These are phyloP conservation scores for Hibiscus tridactylites DNA, from an alignment of 345 rosid species.

Conservation along the genomic window DNA sequence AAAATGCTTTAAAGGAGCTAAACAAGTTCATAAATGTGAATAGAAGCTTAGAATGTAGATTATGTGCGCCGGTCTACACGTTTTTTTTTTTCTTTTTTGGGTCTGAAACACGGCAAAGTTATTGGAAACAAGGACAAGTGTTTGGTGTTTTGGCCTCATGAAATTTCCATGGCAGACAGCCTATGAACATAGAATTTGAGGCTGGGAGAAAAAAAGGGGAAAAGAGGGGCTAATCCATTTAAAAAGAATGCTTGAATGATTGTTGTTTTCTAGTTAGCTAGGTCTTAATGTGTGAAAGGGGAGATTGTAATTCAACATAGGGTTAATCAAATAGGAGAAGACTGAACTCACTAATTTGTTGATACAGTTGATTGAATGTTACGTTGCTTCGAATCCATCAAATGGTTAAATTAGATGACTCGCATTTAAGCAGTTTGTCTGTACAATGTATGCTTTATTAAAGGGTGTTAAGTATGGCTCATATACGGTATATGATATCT, in stretches of 20 bases:
- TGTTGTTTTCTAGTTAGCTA: background rate
- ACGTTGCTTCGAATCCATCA: background rate
- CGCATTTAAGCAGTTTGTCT: no score
- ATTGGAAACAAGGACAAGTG: background rate
- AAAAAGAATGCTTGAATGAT: background rate
- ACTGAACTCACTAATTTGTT: background rate
- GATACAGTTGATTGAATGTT: background rate
- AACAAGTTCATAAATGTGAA: conserved; percentile 10
- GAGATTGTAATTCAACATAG: background rate
- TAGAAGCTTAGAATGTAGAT: background rate
- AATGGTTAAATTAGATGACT: background rate
- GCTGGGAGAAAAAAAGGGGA: background rate
- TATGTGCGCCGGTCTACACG: background rate
- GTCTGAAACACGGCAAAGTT: background rate
- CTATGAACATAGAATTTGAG: background rate
- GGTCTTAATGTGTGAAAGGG: background rate
- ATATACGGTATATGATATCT: no score
- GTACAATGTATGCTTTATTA: no score
- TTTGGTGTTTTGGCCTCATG: background rate
- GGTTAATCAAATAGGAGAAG: no score
- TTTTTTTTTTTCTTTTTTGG: background rate
- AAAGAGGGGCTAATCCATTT: background rate
- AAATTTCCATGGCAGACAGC: conserved; percentile 8
- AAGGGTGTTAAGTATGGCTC: no score
- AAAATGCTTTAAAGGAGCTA: background rate